A percentile compares a stretch with the other conserved stretches of the same genome.
Conservation (phyloP, 768 basidiomycete species). For the Lactifluus rugatus region DNA sequence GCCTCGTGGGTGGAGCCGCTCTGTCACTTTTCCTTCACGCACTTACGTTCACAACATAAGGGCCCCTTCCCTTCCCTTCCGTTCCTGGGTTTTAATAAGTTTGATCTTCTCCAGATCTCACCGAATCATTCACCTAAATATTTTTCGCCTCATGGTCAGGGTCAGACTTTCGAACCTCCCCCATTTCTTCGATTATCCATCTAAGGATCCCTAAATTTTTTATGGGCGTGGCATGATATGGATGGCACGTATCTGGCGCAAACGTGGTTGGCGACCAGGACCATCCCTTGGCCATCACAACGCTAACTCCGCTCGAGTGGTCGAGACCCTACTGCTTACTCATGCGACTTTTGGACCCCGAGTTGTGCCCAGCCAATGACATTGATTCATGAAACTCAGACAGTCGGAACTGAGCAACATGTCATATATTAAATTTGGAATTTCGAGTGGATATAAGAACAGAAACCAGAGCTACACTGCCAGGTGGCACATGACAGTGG, state of each 20-base stretch:
- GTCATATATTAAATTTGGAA: neutral
- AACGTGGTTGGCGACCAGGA: neutral
- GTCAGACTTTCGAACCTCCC: neutral
- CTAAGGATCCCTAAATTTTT: neutral
- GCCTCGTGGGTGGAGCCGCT: too few relatives aligned
- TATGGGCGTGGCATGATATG: neutral
- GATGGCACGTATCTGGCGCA: slow-evolving; percentile 1
- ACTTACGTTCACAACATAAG: too few relatives aligned
- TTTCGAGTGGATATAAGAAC: neutral
- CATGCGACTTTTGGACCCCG: neutral
- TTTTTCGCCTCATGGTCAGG: neutral
- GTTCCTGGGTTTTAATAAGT: neutral
- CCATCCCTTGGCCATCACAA: neutral
- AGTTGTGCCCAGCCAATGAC: neutral
- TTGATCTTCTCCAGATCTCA: neutral
- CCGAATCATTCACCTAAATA: neutral
- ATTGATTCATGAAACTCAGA: neutral
- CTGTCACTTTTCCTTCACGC: too few relatives aligned
- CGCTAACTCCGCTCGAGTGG: neutral
- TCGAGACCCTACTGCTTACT: neutral
- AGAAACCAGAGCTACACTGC: neutral
- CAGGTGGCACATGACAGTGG: neutral
- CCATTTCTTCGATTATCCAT: neutral
- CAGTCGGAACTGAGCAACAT: neutral
- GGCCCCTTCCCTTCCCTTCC: neutral